Percentiles rank a stretch among this genome's conserved stretches.
These are phyloP conservation scores for Claviceps sp. DNA, from an alignment of 2,329 filamentous ascomycete genomes.

Conservation along the genomic window DNA sequence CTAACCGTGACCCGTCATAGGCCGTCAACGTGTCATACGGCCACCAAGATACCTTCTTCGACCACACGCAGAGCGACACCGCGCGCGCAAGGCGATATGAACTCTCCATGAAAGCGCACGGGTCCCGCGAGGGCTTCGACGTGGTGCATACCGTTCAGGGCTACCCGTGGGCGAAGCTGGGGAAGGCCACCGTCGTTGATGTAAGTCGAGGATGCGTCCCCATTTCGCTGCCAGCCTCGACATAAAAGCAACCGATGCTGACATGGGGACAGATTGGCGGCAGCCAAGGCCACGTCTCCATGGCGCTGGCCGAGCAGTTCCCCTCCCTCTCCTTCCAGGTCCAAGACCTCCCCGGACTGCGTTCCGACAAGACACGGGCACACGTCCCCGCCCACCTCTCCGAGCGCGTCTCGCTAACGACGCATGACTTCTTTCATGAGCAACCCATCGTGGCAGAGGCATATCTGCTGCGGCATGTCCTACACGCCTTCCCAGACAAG, in stretches of 20 bases:
- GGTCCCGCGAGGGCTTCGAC: conserved; percentile 11
- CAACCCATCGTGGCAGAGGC: conserved; percentile 37
- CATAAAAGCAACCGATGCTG: too few relatives aligned
- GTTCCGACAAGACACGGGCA: conserved; percentile 20
- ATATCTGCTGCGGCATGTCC: conserved; percentile 40
- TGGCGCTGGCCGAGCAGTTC: conserved; percentile 12
- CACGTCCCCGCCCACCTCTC: conserved; percentile 19
- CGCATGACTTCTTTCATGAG: conserved; percentile 39
- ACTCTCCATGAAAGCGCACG: conserved; percentile 19
- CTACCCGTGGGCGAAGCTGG: conserved; percentile 14
- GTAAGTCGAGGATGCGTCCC: conserved; percentile 7
- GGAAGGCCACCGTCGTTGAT: conserved; percentile 14
- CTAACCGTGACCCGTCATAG: neutral
- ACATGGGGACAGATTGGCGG: conserved; percentile 12
- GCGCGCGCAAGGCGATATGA: conserved; percentile 15
- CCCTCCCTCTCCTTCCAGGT: conserved; percentile 28
- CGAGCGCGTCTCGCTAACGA: conserved; percentile 22
- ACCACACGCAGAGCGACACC: conserved; percentile 15
- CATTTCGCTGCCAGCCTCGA: too few relatives aligned
- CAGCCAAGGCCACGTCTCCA: conserved; percentile 12
- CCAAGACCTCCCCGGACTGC: conserved; percentile 31
- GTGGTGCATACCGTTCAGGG: conserved; percentile 10
- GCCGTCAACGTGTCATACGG: conserved; percentile 17
- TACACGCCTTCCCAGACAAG: conserved; percentile 42
- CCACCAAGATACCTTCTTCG: conserved; percentile 14